Conservation (phyloP, 2,329 filamentous ascomycete genomes). For the Verticillium klebahnii region DNA sequence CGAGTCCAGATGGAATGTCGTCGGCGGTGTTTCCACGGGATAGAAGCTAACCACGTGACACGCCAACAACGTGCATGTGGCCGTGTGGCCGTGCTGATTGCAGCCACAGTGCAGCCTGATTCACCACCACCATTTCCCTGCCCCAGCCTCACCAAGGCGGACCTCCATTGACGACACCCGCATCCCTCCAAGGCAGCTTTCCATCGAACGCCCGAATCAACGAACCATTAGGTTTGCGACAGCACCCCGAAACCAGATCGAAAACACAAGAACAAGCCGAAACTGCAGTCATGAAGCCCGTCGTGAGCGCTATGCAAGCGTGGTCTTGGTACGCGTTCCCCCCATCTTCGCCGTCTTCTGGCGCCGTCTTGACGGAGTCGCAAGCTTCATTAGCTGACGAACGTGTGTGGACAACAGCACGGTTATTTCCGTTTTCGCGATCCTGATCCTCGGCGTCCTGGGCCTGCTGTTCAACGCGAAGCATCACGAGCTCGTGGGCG, state of each 20-base stretch:
- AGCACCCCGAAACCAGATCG: not conserved
- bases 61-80: not conserved
- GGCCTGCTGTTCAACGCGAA: constrained; percentile 71
- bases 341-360: not conserved
- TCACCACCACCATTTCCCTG: not conserved
- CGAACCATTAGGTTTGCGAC: not conserved
- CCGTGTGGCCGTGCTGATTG: not conserved
- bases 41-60: not conserved
- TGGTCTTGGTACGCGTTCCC: constrained; percentile 76
- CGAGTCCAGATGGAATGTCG: too few species aligned
- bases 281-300: constrained; percentile 75
- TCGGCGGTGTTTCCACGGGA: too few species aligned
- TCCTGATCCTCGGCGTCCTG: constrained; percentile 60
- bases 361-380: constrained; percentile 4
- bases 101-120: not conserved
- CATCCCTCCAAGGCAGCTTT: not conserved
- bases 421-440: constrained; percentile 61
- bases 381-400: constrained; percentile 4
- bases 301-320: constrained; percentile 87
- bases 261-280: not conserved
- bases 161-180: not conserved
- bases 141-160: not conserved
- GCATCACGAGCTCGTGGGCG: constrained; percentile 81
- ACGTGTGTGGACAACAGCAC: constrained; percentile 50
- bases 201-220: not conserved